Evolutionary conservation across 2,329 filamentous ascomycete species (phyloP).

Genomic region (Botrytis aclada): DNA sequence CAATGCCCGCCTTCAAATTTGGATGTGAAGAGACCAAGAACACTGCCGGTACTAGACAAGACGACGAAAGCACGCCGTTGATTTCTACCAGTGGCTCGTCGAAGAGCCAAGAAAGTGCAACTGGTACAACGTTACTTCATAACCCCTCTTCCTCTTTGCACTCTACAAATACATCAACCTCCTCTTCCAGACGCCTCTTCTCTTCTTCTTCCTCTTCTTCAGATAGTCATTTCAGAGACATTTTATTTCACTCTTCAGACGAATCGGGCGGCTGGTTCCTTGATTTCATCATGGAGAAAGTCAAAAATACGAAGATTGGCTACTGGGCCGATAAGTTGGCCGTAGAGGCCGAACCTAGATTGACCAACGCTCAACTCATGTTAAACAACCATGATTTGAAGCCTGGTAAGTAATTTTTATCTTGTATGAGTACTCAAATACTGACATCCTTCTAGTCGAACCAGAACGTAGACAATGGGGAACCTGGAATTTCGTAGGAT

Average conservation of each 20-base stretch:
- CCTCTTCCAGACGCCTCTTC: not conserved
- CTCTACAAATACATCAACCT: not conserved
- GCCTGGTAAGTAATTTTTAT: slow-evolving; percentile 42
- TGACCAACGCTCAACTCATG: slow-evolving; percentile 78
- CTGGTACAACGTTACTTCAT: not conserved
- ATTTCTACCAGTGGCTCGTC: not conserved
- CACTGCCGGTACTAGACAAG: not conserved
- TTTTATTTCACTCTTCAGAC: slow-evolving; percentile 30
- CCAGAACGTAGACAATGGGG: slow-evolving; percentile 78
- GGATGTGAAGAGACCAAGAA: not conserved
- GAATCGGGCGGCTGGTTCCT: slow-evolving; percentile 38
- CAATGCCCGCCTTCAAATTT: slow-evolving; percentile 6
- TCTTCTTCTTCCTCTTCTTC: not conserved
- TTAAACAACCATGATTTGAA: slow-evolving; percentile 82
- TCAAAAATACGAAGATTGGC: slow-evolving; percentile 30
- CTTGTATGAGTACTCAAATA: slow-evolving; percentile 23
- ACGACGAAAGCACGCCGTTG: slow-evolving; percentile 9
- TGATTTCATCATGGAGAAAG: slow-evolving; percentile 42
- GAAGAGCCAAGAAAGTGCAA: slow-evolving; percentile 2
- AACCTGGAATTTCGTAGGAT: slow-evolving; percentile 82
- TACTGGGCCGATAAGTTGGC: slow-evolving; percentile 56
- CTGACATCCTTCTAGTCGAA: slow-evolving; percentile 54
- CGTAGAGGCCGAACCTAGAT: slow-evolving; percentile 71
- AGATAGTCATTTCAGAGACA: not conserved
- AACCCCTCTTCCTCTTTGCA: not conserved